These are phyloP conservation scores for Marasmius oreades DNA, from an alignment of 1,284 basidiomycete genomes.

Conservation along the genomic window DNA sequence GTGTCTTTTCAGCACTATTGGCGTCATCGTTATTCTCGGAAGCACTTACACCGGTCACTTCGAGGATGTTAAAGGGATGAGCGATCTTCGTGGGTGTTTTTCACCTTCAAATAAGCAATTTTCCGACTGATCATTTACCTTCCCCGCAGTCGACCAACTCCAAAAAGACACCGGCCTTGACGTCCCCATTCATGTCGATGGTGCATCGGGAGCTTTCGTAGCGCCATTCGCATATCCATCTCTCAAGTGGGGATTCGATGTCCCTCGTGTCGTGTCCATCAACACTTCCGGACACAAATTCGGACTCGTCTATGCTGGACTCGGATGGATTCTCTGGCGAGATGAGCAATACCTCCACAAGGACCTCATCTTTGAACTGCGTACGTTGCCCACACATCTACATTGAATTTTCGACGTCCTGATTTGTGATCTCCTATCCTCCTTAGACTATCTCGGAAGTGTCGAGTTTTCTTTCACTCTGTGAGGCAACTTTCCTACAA, in stretches of 20 bases:
- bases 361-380: conserved; percentile 70
- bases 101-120: neutral
- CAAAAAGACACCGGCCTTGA: conserved; percentile 58
- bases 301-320: conserved; percentile 62
- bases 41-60: conserved; percentile 75
- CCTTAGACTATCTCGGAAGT: conserved; percentile 48
- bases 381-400: conserved; percentile 18
- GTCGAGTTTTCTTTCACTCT: conserved; percentile 54
- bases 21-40: conserved; percentile 58
- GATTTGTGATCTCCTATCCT: neutral
- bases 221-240: conserved; percentile 63
- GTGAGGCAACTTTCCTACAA: conserved; percentile 17
- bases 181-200: conserved; percentile 62
- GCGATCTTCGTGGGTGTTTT: conserved; percentile 38
- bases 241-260: conserved; percentile 64
- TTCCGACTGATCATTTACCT: neutral
- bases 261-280: conserved; percentile 65
- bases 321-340: conserved; percentile 68
- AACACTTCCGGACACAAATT: conserved; percentile 70
- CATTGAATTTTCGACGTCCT: neutral
- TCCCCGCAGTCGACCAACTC: conserved; percentile 47
- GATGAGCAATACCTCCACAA: conserved; percentile 53
- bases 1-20: conserved; percentile 37
- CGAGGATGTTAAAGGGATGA: conserved; percentile 67
- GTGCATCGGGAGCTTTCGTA: conserved; percentile 58